A percentile compares a stretch with the other conserved stretches of the same genome.
Conservation (phyloP, 441 rosid genomes). For the Euphorbia schlechtendalii region DNA sequence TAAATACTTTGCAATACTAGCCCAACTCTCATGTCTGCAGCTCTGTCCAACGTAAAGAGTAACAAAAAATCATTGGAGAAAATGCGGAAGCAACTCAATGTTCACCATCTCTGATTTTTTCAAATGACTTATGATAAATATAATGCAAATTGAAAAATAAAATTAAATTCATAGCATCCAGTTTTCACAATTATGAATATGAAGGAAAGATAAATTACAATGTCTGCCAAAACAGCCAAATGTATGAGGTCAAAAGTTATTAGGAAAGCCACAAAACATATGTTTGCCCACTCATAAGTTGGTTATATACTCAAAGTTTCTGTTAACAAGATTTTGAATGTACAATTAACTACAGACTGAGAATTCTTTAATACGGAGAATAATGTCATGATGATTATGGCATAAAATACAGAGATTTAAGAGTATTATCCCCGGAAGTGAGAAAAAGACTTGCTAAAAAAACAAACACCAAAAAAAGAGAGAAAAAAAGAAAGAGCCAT, state of each 20-base stretch:
- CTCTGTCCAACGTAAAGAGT: conserved; percentile 15
- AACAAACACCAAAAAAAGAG: background rate
- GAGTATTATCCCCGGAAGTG: too few species aligned
- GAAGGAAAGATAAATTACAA: background rate
- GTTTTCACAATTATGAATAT: background rate
- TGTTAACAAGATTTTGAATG: background rate
- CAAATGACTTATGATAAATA: too few species aligned
- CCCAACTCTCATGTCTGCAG: conserved; percentile 28
- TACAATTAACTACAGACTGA: background rate
- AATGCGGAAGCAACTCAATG: background rate
- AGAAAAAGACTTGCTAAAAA: too few species aligned
- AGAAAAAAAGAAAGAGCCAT: background rate
- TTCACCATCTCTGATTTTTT: too few species aligned
- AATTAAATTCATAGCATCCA: background rate
- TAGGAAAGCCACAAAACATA: background rate
- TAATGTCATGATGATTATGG: background rate
- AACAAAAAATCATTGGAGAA: background rate
- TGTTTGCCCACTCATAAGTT: background rate
- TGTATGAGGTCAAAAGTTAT: conserved; percentile 3
- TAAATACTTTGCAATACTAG: conserved; percentile 50
- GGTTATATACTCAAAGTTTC: background rate
- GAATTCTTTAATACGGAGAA: background rate
- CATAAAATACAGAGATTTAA: too few species aligned
- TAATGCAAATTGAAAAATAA: too few species aligned
- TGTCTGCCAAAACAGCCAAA: background rate